A percentile compares a stretch with the other conserved stretches of the same genome.
Conservation (phyloP, 176 grass and related monocot species). For the Oryza rufipogon region DNA sequence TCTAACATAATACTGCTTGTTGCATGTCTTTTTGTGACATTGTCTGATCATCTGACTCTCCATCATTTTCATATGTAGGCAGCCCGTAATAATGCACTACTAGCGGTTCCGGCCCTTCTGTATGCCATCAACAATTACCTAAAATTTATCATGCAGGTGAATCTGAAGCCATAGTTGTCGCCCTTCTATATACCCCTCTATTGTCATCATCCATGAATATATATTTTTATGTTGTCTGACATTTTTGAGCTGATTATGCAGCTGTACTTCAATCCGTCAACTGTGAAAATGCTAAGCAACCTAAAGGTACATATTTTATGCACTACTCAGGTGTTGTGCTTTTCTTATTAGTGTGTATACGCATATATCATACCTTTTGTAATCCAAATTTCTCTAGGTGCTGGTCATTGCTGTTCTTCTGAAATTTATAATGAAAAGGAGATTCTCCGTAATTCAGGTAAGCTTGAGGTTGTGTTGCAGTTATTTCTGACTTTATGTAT, state of each 20-base stretch:
- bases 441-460: conserved; percentile 93
- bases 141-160: conserved; percentile 99
- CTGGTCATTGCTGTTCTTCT: conserved; percentile 95
- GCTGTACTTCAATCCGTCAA: conserved; percentile 99
- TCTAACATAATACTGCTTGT: not conserved
- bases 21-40: not conserved
- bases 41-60: not conserved
- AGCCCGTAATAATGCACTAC: conserved; percentile 91
- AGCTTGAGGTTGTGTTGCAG: conserved; percentile 27
- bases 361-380: conserved; percentile 26
- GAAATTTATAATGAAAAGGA: conserved; percentile 91
- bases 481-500: conserved; percentile 7
- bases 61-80: conserved; percentile 61
- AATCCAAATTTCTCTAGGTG: conserved; percentile 64
- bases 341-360: conserved; percentile 25
- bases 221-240: conserved; percentile 41
- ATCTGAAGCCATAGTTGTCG: conserved; percentile 14
- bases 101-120: conserved; percentile 91
- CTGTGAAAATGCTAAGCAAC: conserved; percentile 99
- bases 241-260: conserved; percentile 49
- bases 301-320: conserved; percentile 66
- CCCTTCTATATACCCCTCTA: not conserved
- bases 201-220: not conserved
- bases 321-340: conserved; percentile 18
- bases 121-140: conserved; percentile 99